A percentile compares a stretch with the other conserved stretches of the same genome.
phyloP scores from a whole-genome alignment of 768 basidiomycete genomes.

The Phylloporus scabripes region DNA sequence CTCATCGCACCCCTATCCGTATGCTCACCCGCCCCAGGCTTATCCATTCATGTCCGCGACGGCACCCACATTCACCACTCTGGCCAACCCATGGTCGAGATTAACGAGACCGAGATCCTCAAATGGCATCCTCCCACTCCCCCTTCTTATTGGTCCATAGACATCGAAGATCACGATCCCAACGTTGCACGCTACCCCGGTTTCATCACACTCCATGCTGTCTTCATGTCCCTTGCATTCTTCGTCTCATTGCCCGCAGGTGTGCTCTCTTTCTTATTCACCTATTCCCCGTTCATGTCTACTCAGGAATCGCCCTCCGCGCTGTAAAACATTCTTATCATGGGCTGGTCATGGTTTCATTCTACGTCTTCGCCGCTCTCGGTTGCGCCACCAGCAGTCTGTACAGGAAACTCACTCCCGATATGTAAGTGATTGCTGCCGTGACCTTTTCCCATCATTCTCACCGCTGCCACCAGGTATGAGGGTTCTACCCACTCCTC shows the following conservation, averaged over 20 bases:
- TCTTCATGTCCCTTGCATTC: constrained; percentile 74
- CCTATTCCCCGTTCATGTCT: not conserved
- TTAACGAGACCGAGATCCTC: constrained; percentile 76
- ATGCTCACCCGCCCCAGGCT: constrained; percentile 4
- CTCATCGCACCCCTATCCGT: constrained; percentile 14
- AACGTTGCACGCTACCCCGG: constrained; percentile 50
- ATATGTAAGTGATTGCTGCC: constrained; percentile 55
- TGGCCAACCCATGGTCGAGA: constrained; percentile 47
- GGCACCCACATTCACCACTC: constrained; percentile 42
- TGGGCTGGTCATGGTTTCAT: constrained; percentile 50
- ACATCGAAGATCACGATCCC: constrained; percentile 52
- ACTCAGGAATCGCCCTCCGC: constrained; percentile 71
- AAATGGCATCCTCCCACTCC: constrained; percentile 64
- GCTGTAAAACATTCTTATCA: constrained; percentile 68
- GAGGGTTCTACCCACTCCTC: constrained; percentile 55
- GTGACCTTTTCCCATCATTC: constrained; percentile 2
- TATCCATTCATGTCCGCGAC: constrained; percentile 16
- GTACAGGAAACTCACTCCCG: constrained; percentile 75
- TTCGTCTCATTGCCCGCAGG: constrained; percentile 79
- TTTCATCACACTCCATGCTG: constrained; percentile 68
- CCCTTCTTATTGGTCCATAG: constrained; percentile 78
- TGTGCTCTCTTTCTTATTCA: constrained; percentile 32
- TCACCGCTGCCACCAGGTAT: constrained; percentile 48
- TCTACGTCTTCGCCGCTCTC: constrained; percentile 55
- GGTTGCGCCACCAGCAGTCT: constrained; percentile 64